Evolutionary conservation across 2,329 filamentous ascomycete genomes (phyloP).

Genomic region (Fusarium citri): DNA sequence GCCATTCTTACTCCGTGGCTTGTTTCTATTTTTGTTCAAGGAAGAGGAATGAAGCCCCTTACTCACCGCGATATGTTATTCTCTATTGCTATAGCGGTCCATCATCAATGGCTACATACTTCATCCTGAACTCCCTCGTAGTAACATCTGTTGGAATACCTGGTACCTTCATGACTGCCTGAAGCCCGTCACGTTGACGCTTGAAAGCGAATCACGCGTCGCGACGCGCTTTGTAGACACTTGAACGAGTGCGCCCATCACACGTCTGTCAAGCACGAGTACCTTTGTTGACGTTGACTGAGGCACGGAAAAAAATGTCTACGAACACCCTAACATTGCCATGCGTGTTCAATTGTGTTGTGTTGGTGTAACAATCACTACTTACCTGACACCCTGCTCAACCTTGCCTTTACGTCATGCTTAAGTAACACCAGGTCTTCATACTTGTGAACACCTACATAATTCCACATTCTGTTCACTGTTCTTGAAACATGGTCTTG

Average conservation of each 20-base stretch:
- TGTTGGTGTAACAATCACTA: not conserved
- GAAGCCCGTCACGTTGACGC: no score
- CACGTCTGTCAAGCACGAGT: not conserved
- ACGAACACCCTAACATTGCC: not conserved
- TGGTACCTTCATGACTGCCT: not conserved
- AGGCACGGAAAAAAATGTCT: not conserved
- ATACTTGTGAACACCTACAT: no score
- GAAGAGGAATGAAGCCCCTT: slow-evolving; percentile 70
- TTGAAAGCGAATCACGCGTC: no score
- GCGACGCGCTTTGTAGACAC: not conserved
- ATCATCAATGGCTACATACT: slow-evolving; percentile 70
- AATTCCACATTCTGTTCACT: no score
- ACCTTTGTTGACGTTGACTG: not conserved
- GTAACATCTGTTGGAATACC: not conserved
- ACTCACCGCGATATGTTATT: slow-evolving; percentile 76
- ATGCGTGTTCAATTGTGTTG: not conserved
- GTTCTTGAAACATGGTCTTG: no score
- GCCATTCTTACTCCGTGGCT: slow-evolving; percentile 73
- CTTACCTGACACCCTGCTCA: no score
- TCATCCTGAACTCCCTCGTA: not conserved
- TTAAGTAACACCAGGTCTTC: no score
- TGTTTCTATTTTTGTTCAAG: slow-evolving; percentile 78
- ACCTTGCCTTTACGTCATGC: no score
- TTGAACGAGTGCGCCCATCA: not conserved
- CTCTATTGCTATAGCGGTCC: slow-evolving; percentile 74